phyloP scores from a whole-genome alignment of 2,329 filamentous ascomycete genomes.

The Penicillium fuscoglaucum region DNA sequence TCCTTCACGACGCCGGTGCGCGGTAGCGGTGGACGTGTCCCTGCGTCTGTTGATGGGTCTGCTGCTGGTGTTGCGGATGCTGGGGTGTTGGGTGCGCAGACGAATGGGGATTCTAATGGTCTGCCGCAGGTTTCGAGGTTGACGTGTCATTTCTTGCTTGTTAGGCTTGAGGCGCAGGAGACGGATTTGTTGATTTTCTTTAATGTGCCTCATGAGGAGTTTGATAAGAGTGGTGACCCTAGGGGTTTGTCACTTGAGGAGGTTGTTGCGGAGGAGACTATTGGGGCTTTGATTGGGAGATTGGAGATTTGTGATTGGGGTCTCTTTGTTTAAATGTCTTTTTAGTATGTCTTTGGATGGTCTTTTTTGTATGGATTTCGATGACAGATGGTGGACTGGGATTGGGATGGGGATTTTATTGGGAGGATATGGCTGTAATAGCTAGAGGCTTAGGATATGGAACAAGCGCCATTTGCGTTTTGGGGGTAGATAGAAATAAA shows the following conservation, averaged over 20 bases:
- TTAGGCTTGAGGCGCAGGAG: conserved; percentile 70
- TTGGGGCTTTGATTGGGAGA: conserved; percentile 61
- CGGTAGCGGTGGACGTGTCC: conserved; percentile 4
- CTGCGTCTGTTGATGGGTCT: background rate
- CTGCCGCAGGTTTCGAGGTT: conserved; percentile 45
- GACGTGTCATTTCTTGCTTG: conserved; percentile 72
- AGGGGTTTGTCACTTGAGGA: conserved; percentile 70
- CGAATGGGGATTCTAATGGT: background rate
- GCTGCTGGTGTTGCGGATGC: background rate
- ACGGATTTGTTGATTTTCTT: conserved; percentile 84
- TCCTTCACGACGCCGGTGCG: conserved; percentile 23
- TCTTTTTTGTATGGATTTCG: background rate
- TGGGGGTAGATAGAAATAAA: background rate
- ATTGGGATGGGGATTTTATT: background rate
- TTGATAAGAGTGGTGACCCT: conserved; percentile 67
- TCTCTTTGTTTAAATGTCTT: conserved; percentile 58
- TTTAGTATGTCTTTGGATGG: background rate
- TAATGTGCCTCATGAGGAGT: conserved; percentile 81
- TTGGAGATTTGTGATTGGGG: conserved; percentile 80
- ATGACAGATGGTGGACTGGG: background rate
- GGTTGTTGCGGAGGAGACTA: conserved; percentile 41
- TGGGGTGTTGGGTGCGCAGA: background rate
- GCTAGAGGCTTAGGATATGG: background rate
- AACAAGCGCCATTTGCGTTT: background rate
- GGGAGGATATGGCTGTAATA: background rate